Percentiles rank a stretch among this genome's conserved stretches.
Conservation (phyloP, 805 yeast species). For the Nakazawaea pomicola region DNA sequence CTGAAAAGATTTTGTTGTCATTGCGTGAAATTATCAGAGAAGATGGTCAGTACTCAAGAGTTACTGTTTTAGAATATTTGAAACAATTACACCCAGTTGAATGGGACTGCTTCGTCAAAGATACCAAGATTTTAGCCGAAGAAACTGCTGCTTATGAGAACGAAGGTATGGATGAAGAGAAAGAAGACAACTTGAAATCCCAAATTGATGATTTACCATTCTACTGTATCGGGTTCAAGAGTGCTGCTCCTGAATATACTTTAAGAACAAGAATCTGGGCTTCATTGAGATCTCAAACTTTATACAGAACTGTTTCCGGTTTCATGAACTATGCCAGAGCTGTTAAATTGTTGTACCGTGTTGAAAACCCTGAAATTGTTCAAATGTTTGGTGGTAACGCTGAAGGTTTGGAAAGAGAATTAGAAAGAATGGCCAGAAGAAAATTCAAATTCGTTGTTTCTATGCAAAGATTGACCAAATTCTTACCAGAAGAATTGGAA, state of each 20-base stretch:
- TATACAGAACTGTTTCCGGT: slow-evolving; percentile 95
- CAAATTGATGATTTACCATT: slow-evolving; percentile 91
- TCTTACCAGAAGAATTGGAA: slow-evolving; percentile 70
- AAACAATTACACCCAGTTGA: slow-evolving; percentile 94
- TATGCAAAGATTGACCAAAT: slow-evolving; percentile 77
- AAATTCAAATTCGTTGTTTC: slow-evolving; percentile 79
- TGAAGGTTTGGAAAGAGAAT: slow-evolving; percentile 91
- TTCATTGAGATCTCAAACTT: slow-evolving; percentile 91
- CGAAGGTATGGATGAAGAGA: slow-evolving; percentile 42
- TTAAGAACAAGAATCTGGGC: slow-evolving; percentile 98
- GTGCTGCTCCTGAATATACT: slow-evolving; percentile 96
- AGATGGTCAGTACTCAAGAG: slow-evolving; percentile 94
- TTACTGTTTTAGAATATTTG: slow-evolving; percentile 87
- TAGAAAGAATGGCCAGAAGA: slow-evolving; percentile 84
- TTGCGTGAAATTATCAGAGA: slow-evolving; percentile 94
- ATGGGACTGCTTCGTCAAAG: slow-evolving; percentile 97
- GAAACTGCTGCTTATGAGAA: slow-evolving; percentile 81
- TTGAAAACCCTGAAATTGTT: slow-evolving; percentile 91
- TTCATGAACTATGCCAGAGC: slow-evolving; percentile 98
- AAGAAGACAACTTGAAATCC: slow-evolving; percentile 67
- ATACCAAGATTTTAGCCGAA: slow-evolving; percentile 91
- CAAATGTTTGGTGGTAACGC: slow-evolving; percentile 99
- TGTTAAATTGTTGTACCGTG: slow-evolving; percentile 85
- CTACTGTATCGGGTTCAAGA: slow-evolving; percentile 94
- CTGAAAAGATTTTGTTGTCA: slow-evolving; percentile 91